phyloP scores from a whole-genome alignment of 2,329 filamentous ascomycete species.

The Fusarium acutatum region DNA sequence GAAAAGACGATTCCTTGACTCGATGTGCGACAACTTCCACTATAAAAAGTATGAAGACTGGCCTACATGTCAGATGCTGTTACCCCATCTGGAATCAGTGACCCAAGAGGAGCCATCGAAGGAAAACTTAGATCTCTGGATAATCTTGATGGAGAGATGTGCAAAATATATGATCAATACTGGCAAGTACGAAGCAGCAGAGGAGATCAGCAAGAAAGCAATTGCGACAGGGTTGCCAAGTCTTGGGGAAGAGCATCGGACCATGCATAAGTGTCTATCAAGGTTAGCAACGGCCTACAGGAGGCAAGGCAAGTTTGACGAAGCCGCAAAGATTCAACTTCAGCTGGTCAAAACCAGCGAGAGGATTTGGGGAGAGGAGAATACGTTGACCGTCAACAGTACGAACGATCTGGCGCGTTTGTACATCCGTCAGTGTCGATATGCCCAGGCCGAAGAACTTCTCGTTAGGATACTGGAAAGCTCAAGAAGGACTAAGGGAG shows the following conservation, averaged over 20 bases:
- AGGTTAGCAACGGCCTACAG: neutral
- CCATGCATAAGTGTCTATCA: fast-evolving
- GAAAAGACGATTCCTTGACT: neutral
- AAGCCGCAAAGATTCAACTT: fast-evolving
- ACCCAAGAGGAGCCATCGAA: fast-evolving
- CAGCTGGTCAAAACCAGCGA: fast-evolving
- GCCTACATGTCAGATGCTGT: neutral
- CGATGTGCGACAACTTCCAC: neutral
- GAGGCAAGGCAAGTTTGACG: fast-evolving
- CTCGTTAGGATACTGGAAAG: fast-evolving
- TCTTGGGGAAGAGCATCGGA: neutral
- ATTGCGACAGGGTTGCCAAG: fast-evolving
- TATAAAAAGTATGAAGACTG: too few species aligned
- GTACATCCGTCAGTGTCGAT: fast-evolving
- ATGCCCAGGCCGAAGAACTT: neutral
- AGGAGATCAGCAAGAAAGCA: neutral
- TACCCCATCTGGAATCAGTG: neutral
- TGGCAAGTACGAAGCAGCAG: neutral
- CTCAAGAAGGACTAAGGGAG: fast-evolving
- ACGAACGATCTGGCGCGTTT: fast-evolving
- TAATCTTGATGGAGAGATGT: too few species aligned
- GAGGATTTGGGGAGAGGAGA: neutral
- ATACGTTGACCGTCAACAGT: fast-evolving
- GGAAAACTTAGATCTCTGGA: too few species aligned
- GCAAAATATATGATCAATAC: fast-evolving